phyloP scores from a whole-genome alignment of 1,139 yeast species.

The Debaryomyces robertsiae region DNA sequence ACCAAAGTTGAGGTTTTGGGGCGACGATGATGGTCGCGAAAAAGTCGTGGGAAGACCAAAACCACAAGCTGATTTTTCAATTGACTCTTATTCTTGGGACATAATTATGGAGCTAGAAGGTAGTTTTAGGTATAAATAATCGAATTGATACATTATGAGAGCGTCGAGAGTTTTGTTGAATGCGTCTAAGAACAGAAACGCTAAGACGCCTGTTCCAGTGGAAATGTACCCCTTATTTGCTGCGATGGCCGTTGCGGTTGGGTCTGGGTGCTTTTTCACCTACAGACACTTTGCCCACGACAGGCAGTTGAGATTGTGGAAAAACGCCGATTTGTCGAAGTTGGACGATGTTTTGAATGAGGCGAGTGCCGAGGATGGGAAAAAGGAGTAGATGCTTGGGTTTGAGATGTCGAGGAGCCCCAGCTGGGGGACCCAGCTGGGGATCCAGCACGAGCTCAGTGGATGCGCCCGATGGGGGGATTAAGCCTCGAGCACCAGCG shows the following conservation, averaged over 20 bases:
- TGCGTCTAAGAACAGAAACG: constrained; percentile 39
- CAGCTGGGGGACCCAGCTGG: too few relatives aligned
- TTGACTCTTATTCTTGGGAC: constrained; percentile 6
- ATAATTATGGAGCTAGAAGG: background rate
- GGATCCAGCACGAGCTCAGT: too few relatives aligned
- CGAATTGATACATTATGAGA: constrained; percentile 43
- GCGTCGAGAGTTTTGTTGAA: constrained; percentile 55
- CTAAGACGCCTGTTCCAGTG: constrained; percentile 54
- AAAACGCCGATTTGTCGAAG: constrained; percentile 60
- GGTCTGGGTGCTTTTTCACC: constrained; percentile 68
- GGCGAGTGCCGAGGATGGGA: constrained; percentile 33
- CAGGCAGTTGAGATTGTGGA: constrained; percentile 67
- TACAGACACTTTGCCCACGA: constrained; percentile 73
- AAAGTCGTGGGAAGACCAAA: constrained; percentile 1
- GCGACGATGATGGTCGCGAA: background rate
- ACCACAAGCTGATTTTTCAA: too few relatives aligned
- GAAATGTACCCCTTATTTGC: constrained; percentile 75
- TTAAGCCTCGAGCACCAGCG: too few relatives aligned
- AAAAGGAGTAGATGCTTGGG: constrained; percentile 22
- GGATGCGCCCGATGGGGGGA: too few relatives aligned
- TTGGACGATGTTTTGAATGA: constrained; percentile 59
- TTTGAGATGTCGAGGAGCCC: too few relatives aligned
- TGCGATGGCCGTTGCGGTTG: constrained; percentile 63
- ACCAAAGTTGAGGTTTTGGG: constrained; percentile 18
- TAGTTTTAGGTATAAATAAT: background rate